Base-by-base conservation (phyloP, 495 filamentous ascomycete genomes). In the Sphaerosporella brunnea region DNA sequence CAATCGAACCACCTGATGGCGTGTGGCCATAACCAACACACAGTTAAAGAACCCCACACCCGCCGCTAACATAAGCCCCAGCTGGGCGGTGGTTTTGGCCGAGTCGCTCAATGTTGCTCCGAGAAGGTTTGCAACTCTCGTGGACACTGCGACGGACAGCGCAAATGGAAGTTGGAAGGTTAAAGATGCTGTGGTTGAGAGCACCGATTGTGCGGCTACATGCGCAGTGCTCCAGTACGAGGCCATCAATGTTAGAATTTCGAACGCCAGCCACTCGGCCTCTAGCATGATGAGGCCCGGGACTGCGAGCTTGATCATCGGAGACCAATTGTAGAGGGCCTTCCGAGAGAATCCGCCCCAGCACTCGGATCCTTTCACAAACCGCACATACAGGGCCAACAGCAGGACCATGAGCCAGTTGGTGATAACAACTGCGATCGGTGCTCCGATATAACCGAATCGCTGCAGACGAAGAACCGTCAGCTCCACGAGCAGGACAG, bases 271-370 rank as follows among this genome's bases (percentile, higher is more conserved):
- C 63, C 76, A 88, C 59, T 94, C 88, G 4, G 87, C 86, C 60
- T 90, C 79, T 1, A 96, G 80, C 84, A 93, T 94, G 35, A 92
- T 63, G 59, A 94, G 73, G 2, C 87, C 87, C 0, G 80, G 86
- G 15, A 93, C 62, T 0, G 86, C 84, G 13, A 95, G 77, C 43
- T 73, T 68, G 56, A 95, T 72, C 58, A 61, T 61, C 18, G 58
- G 58, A 50, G 53, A 51, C 86, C 86, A 94, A 62, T 92, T 93
- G 16, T 67, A 65, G 38, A 90, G 70, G 4, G 81, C 82, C 20
- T 69, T 65, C 42, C 59, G 65, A 1, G 76, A 78, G 49, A 93
- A 75, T 0, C 87, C 87, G 51, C 80, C 79, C 87, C 87, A 95
- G 64, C 87, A 86, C 49, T 86, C 73, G 35, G 69, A 78, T 1